phyloP scores from a whole-genome alignment of 2,329 filamentous ascomycete species.

The Aspergillus udagawae region DNA sequence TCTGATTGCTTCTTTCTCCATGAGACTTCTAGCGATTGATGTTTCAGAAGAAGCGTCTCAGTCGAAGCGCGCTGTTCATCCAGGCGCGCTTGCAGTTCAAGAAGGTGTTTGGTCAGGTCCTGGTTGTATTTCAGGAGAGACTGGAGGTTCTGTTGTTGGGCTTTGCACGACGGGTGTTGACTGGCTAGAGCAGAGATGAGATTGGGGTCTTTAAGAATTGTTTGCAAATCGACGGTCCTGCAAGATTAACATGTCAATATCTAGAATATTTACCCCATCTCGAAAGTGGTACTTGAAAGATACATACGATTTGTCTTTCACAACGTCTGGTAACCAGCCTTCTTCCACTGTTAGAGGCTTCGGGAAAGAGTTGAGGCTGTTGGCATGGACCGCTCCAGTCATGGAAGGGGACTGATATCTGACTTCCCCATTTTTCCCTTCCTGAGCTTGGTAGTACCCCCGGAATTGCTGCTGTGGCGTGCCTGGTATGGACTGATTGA shows the following conservation, averaged over 20 bases:
- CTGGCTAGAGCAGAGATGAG: slow-evolving; percentile 74
- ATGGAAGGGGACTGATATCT: slow-evolving; percentile 9
- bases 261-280: not conserved
- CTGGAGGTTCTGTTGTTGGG: slow-evolving; percentile 62
- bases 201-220: slow-evolving; percentile 66
- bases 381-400: slow-evolving; percentile 6
- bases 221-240: slow-evolving; percentile 56
- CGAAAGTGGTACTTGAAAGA: not conserved
- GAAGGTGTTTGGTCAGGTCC: slow-evolving; percentile 54
- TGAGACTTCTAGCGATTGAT: slow-evolving; percentile 84
- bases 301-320: slow-evolving; percentile 80
- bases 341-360: slow-evolving; percentile 50
- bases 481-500: slow-evolving; percentile 42
- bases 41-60: slow-evolving; percentile 75
- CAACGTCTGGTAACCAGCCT: slow-evolving; percentile 68
- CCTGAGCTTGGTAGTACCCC: slow-evolving; percentile 20
- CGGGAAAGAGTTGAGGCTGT: slow-evolving; percentile 16
- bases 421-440: slow-evolving; percentile 4
- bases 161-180: slow-evolving; percentile 66
- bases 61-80: slow-evolving; percentile 58
- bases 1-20: slow-evolving; percentile 86
- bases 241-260: slow-evolving; percentile 8
- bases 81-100: slow-evolving; percentile 46
- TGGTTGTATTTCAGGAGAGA: slow-evolving; percentile 68
- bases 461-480: slow-evolving; percentile 36